Evolutionary conservation across 73 alveolate genomes (phyloP).

Genomic region (Chromera velia): DNA sequence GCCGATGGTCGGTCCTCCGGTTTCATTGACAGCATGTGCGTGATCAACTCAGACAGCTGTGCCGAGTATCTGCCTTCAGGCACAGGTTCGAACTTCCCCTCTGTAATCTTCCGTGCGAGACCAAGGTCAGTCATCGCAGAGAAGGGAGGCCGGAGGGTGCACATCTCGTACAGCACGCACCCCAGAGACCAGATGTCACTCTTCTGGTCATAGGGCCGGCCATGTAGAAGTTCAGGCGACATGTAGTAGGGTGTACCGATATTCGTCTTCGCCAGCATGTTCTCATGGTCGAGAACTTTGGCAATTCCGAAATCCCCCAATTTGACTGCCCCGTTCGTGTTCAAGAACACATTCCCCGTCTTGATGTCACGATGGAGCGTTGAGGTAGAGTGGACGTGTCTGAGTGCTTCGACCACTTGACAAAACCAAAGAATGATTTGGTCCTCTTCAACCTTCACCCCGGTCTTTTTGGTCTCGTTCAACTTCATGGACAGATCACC

Average conservation of each 20-base stretch:
- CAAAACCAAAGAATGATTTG: slow-evolving; percentile 19
- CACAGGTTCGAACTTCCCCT: slow-evolving; percentile 47
- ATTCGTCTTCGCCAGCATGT: slow-evolving; percentile 26
- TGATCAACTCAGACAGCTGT: slow-evolving; percentile 40
- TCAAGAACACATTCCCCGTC: slow-evolving; percentile 31
- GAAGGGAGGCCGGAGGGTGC: slow-evolving; percentile 44
- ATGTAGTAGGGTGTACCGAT: slow-evolving; percentile 48
- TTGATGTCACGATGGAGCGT: slow-evolving; percentile 44
- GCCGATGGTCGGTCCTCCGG: slow-evolving; percentile 60
- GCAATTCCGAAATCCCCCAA: slow-evolving; percentile 51
- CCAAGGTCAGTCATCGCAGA: slow-evolving; percentile 32
- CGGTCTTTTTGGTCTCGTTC: background rate
- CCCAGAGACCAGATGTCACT: slow-evolving; percentile 54
- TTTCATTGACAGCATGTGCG: slow-evolving; percentile 41
- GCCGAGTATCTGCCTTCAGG: slow-evolving; percentile 34
- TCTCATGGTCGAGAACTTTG: slow-evolving; percentile 25
- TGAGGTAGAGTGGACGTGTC: slow-evolving; percentile 27
- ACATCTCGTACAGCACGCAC: slow-evolving; percentile 39
- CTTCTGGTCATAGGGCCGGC: slow-evolving; percentile 41
- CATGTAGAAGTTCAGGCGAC: slow-evolving; percentile 47
- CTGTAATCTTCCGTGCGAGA: slow-evolving; percentile 47
- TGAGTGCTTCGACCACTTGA: slow-evolving; percentile 28
- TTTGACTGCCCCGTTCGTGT: slow-evolving; percentile 23
- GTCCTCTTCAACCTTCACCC: slow-evolving; percentile 12
- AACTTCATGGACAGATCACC: slow-evolving; percentile 39